Evolutionary conservation across 306 rosid genomes (phyloP), one percentile per base, ranked within the genome.

Genomic region (Acacia acuminata): DNA sequence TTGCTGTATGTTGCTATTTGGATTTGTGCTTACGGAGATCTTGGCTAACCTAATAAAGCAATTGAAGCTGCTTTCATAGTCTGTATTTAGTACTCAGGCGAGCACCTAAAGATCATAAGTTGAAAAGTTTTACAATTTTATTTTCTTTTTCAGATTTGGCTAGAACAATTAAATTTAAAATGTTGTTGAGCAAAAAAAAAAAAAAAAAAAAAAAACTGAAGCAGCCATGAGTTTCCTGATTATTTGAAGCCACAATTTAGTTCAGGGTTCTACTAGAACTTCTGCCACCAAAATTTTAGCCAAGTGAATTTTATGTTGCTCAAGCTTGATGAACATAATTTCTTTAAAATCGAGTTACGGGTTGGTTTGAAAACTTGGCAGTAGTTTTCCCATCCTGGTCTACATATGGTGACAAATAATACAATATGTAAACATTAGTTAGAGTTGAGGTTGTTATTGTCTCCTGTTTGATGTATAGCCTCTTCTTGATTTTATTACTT

Each of bases 81-180:
- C 25, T 77, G 56, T 68, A 48, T 42, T 25, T 27, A 76, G 45
- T 51, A 70, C 81, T 71, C 84, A 22, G 45, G 80, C 69, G 61
- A 50, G 85, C 83, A 32, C 48, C 56, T 36, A 71, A 71, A 76
- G 86, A 82, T 48, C 83, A 77, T 30, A 72, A 87, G 88, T 85
- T 82, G 88, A 82, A 82, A 72, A 42, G 47, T 71, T 71, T 4
- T 9, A 27, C 20, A 25, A 25, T 63, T 27, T 9, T 20, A 12
- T 7, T n/a, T n/a, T 19, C 13, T 45, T 56, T 56, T 56, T 7
- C 3, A 56, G 63, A 56, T 56, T 20, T 56, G 63, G 11, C 63
- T 56, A n/a, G 63, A n/a, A 56, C n/a, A 25, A 63, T 76, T 34
- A 30, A 5, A 19, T 13, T 17, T 27, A 25, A 25, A 3, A 42